Evolutionary conservation across 257 asterid genomes (phyloP).

Genomic region (Forsythia suspensa): DNA sequence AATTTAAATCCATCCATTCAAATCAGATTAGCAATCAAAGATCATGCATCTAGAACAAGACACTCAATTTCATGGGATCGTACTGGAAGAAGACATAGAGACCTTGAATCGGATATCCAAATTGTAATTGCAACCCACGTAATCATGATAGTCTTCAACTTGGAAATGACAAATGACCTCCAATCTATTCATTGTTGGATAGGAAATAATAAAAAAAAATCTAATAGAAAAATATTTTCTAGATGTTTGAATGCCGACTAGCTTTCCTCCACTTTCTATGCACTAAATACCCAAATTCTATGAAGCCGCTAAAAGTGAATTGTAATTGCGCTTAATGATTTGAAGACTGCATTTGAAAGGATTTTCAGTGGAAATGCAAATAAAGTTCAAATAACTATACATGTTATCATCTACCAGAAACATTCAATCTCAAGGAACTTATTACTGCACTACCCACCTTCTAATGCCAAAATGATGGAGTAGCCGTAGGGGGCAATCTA

Average conservation of each 20-base stretch:
- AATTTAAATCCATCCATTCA: slow-evolving; percentile 5
- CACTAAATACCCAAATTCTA: neutral
- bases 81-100: slow-evolving; percentile 11
- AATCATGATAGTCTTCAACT: slow-evolving; percentile 90
- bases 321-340: too few relatives aligned
- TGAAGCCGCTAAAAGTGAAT: neutral
- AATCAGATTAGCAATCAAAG: slow-evolving; percentile 12
- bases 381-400: too few relatives aligned
- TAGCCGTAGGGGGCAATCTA: too few relatives aligned
- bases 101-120: slow-evolving; percentile 88
- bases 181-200: slow-evolving; percentile 53
- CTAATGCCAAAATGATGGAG: too few relatives aligned
- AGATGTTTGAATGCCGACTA: neutral
- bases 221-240: neutral
- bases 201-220: slow-evolving; percentile 6
- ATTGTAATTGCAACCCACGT: slow-evolving; percentile 85
- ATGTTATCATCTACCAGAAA: too few relatives aligned
- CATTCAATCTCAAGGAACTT: too few relatives aligned
- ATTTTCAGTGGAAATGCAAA: neutral
- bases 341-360: neutral
- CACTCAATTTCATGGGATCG: neutral
- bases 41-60: slow-evolving; percentile 13
- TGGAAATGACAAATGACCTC: slow-evolving; percentile 91
- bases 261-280: neutral
- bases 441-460: too few relatives aligned